These are phyloP conservation scores for Trichophyton benhamiae DNA, from an alignment of 2,329 filamentous ascomycete species.

Conservation along the genomic window DNA sequence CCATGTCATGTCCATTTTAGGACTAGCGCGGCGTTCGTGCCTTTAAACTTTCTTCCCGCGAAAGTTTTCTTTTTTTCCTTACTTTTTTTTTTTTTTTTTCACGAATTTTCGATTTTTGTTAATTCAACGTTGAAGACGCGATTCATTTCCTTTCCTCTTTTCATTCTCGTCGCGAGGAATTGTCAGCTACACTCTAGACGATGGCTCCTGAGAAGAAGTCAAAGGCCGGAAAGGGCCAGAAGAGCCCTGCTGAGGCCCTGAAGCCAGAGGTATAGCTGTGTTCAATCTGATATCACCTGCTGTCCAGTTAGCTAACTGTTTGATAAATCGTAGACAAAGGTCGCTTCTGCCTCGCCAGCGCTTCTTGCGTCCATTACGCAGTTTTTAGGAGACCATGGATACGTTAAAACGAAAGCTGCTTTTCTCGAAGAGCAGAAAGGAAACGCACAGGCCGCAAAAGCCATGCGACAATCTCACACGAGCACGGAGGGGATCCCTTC, in stretches of 20 bases:
- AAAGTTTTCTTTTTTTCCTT: neutral
- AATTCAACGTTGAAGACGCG: neutral
- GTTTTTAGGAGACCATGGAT: constrained; percentile 57
- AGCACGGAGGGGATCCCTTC: constrained; percentile 21
- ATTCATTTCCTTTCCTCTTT: neutral
- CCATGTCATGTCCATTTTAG: neutral
- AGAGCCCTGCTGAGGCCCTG: neutral
- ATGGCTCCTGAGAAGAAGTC: neutral
- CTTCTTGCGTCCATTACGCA: constrained; percentile 54
- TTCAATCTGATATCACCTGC: neutral
- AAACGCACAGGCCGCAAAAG: constrained; percentile 21
- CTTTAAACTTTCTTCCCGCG: constrained; percentile 1
- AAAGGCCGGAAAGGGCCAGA: neutral
- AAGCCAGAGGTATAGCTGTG: neutral
- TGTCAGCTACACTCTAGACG: neutral
- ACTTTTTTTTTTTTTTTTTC: neutral
- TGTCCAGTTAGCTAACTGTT: neutral
- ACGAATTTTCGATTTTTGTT: neutral
- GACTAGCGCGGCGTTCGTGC: neutral
- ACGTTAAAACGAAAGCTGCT: constrained; percentile 47
- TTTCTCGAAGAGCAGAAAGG: constrained; percentile 51
- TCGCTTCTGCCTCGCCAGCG: constrained; percentile 38
- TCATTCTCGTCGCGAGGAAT: neutral
- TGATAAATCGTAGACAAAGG: neutral
- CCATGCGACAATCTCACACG: constrained; percentile 11